phyloP scores from a whole-genome alignment of 257 asterid species.

The Scutellaria barbata region DNA sequence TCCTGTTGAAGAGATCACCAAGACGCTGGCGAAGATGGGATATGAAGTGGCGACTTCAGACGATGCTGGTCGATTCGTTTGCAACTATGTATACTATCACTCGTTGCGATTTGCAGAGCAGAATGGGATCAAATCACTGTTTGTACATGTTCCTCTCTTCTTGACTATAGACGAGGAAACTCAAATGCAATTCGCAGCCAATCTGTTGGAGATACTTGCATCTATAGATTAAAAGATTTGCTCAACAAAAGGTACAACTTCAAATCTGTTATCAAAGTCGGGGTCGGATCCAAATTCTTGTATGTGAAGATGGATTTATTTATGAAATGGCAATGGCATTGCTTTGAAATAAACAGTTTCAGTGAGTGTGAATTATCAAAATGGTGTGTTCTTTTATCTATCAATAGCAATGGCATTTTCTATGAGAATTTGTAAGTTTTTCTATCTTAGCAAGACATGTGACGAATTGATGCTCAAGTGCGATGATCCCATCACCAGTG shows the following conservation, averaged over 20 bases:
- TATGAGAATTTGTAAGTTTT: no score
- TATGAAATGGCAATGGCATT: conserved; percentile 19
- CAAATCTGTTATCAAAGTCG: background rate
- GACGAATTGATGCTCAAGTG: no score
- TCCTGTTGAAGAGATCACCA: conserved; percentile 70
- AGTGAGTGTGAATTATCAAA: conserved; percentile 28
- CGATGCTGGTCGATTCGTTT: conserved; percentile 95
- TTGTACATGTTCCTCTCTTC: conserved; percentile 97
- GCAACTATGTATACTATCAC: conserved; percentile 96
- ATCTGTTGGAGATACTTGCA: conserved; percentile 78
- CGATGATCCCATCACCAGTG: no score
- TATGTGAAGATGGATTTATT: conserved; percentile 31
- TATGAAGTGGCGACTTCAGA: conserved; percentile 80
- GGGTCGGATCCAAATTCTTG: conserved; percentile 34
- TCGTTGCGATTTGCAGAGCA: conserved; percentile 89
- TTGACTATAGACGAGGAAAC: conserved; percentile 85
- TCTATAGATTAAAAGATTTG: conserved; percentile 48
- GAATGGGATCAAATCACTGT: conserved; percentile 76
- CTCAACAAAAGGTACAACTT: conserved; percentile 4
- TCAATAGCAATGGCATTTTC: no score
- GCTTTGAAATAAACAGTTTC: conserved; percentile 37
- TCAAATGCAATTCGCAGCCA: conserved; percentile 93
- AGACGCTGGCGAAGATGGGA: conserved; percentile 77
- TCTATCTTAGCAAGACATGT: no score
- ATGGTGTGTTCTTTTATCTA: background rate